phyloP scores from a whole-genome alignment of 139 green algal genomes.

The Tetratostichococcus sp. region DNA sequence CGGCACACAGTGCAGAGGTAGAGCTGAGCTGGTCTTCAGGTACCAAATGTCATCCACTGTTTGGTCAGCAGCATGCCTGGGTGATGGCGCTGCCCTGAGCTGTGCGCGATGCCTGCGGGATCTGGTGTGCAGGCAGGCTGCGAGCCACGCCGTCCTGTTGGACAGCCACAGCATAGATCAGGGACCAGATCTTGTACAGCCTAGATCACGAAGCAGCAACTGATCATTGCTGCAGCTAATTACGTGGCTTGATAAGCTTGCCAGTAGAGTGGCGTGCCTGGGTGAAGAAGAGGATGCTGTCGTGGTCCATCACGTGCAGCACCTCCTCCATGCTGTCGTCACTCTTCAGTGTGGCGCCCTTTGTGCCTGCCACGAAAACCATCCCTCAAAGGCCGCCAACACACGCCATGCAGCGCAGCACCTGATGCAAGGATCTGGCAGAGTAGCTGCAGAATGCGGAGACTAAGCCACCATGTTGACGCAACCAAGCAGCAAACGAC shows the following conservation, averaged over 20 bases:
- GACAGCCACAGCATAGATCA: background rate
- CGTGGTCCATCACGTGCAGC: constrained; percentile 55
- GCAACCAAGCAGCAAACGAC: too few species aligned
- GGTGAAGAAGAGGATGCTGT: constrained; percentile 80
- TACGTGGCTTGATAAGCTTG: too few species aligned
- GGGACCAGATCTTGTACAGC: too few species aligned
- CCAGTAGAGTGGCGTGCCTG: background rate
- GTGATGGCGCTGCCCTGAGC: constrained; percentile 44
- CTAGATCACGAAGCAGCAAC: too few species aligned
- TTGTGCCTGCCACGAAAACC: constrained; percentile 34
- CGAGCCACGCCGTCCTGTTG: constrained; percentile 43
- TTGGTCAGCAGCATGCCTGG: constrained; percentile 15
- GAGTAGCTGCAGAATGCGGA: too few species aligned
- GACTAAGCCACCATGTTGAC: too few species aligned
- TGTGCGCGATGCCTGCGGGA: constrained; percentile 62
- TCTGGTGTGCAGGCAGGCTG: constrained; percentile 55
- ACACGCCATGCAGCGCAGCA: too few species aligned
- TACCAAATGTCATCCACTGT: background rate
- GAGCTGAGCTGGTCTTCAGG: background rate
- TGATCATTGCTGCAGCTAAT: too few species aligned
- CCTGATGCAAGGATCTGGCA: too few species aligned
- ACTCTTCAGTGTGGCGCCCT: constrained; percentile 40
- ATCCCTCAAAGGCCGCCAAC: background rate
- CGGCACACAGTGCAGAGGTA: too few species aligned
- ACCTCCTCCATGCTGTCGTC: constrained; percentile 68